These are phyloP conservation scores for Pseudoperonospora humuli DNA, from an alignment of 352 stramenopile genomes.

Conservation along the genomic window DNA sequence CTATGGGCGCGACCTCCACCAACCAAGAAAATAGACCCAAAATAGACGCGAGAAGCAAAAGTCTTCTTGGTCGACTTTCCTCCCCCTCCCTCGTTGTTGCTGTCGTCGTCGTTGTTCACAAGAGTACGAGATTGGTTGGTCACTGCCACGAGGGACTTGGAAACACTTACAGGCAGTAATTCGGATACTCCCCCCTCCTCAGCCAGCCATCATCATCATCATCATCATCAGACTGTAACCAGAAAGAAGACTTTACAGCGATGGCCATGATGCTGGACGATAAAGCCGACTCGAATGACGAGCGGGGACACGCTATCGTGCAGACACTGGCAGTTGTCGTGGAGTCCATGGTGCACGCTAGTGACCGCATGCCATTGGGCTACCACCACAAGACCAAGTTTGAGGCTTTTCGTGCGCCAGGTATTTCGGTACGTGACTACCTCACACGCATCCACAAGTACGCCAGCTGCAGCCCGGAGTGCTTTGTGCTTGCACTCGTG, in stretches of 20 bases:
- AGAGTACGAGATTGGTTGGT: neutral
- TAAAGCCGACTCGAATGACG: conserved; percentile 56
- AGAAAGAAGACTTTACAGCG: conserved; percentile 1
- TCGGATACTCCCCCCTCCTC: conserved; percentile 17
- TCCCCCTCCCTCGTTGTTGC: too few species aligned
- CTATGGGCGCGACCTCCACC: neutral
- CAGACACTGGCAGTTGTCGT: conserved; percentile 71
- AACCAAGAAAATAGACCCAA: too few species aligned
- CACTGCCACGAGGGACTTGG: conserved; percentile 17
- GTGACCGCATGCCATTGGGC: conserved; percentile 40
- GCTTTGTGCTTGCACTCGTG: conserved; percentile 97
- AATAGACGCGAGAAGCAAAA: too few species aligned
- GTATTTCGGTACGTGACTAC: conserved; percentile 81
- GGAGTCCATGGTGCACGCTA: conserved; percentile 71
- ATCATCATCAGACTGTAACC: conserved; percentile 13
- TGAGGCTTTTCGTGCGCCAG: conserved; percentile 71
- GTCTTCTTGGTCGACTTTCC: too few species aligned
- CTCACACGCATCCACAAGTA: conserved; percentile 95
- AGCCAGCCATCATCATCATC: conserved; percentile 21
- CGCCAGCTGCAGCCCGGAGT: conserved; percentile 96
- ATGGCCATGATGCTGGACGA: conserved; percentile 29
- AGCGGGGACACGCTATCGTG: conserved; percentile 69
- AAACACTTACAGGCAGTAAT: conserved; percentile 1
- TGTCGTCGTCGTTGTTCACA: neutral
- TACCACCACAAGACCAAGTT: conserved; percentile 77